Conservation (phyloP, 1,284 basidiomycete species). For the Coniferiporia sulphurascens region DNA sequence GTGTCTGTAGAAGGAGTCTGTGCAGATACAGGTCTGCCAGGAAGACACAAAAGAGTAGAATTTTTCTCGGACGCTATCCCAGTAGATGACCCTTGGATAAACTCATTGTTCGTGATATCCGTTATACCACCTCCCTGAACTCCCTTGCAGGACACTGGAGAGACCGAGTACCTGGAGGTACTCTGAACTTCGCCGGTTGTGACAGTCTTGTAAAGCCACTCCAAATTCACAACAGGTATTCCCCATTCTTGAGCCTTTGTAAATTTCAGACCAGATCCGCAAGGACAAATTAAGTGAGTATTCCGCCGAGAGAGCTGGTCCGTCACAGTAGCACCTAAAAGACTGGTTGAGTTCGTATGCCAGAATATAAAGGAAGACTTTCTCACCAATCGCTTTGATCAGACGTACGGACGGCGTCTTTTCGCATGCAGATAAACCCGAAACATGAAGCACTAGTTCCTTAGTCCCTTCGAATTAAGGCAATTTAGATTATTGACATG, state of each 20-base stretch:
- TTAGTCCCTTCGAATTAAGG: slow-evolving; percentile 41
- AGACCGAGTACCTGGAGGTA: slow-evolving; percentile 27
- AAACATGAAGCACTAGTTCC: slow-evolving; percentile 53
- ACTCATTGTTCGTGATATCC: slow-evolving; percentile 34
- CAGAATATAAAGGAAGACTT: neutral
- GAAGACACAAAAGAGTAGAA: neutral
- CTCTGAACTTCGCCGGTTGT: slow-evolving; percentile 40
- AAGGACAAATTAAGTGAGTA: slow-evolving; percentile 72
- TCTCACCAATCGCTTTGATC: slow-evolving; percentile 8
- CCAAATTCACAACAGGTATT: slow-evolving; percentile 53
- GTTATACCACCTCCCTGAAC: slow-evolving; percentile 26
- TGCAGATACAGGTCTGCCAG: neutral
- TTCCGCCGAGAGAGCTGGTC: slow-evolving; percentile 54
- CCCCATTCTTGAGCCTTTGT: slow-evolving; percentile 71
- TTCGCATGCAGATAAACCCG: slow-evolving; percentile 44
- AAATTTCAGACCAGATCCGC: slow-evolving; percentile 60
- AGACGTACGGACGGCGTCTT: slow-evolving; percentile 15
- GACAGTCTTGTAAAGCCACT: slow-evolving; percentile 57
- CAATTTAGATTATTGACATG: neutral
- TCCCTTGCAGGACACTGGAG: slow-evolving; percentile 18
- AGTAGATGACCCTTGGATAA: slow-evolving; percentile 16
- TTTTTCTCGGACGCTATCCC: neutral
- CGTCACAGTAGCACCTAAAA: slow-evolving; percentile 49
- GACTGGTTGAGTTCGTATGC: neutral
- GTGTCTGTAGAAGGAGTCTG: neutral